Evolutionary conservation across 129 eudicot genomes (phyloP).

Genomic region (Ambrosia trifida): DNA sequence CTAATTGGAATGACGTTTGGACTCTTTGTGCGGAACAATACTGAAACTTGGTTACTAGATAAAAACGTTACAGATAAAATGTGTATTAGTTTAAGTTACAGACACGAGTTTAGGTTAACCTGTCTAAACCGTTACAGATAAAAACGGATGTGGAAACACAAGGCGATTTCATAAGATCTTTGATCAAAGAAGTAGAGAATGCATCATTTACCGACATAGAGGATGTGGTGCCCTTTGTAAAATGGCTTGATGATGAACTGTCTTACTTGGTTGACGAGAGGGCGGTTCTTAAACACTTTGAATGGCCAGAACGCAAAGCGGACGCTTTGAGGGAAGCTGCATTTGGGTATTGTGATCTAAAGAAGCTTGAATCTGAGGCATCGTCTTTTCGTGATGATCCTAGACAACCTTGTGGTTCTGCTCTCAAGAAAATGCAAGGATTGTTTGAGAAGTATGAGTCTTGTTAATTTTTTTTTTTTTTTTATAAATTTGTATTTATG

Average conservation of each 20-base stretch:
- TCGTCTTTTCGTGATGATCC: constrained; percentile 72
- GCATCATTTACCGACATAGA: constrained; percentile 85
- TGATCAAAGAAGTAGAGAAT: constrained; percentile 89
- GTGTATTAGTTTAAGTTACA: neutral
- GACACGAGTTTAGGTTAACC: neutral
- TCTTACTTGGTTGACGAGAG: constrained; percentile 95
- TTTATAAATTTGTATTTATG: neutral
- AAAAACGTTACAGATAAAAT: neutral
- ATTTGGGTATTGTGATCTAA: constrained; percentile 83
- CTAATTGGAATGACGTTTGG: too few species aligned
- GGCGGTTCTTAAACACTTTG: constrained; percentile 92
- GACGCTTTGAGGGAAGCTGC: constrained; percentile 99
- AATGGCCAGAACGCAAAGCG: constrained; percentile 95
- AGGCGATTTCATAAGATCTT: constrained; percentile 83
- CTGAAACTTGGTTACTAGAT: neutral
- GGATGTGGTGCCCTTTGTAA: constrained; percentile 91
- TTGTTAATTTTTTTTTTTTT: neutral
- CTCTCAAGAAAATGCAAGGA: constrained; percentile 93
- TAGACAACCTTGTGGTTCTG: constrained; percentile 70
- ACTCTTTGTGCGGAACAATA: neutral
- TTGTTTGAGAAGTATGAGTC: constrained; percentile 76
- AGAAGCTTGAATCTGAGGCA: constrained; percentile 83
- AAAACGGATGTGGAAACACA: constrained; percentile 96
- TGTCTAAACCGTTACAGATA: constrained; percentile 52
- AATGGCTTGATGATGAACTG: constrained; percentile 98